Base-by-base conservation (phyloP, 2,329 filamentous ascomycete genomes). In the Ciborinia camelliae region DNA sequence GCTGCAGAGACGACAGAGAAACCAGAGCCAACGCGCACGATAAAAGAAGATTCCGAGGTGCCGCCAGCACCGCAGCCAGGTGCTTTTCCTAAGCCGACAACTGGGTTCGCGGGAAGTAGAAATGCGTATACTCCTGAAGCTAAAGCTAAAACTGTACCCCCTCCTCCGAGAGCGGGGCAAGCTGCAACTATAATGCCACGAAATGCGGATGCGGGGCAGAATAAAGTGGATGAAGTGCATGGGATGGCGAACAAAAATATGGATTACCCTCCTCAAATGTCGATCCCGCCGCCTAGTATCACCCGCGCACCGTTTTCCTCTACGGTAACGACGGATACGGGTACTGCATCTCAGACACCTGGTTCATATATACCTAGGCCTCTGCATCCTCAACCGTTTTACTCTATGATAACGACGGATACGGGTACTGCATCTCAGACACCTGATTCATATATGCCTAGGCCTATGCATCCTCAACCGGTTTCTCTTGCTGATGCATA, bases 61-160 rank as follows among this genome's bases (percentile, higher is more conserved):
- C 84, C 84, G 55, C 81, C 84, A 63, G 76, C 81, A 67, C 84
- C 85, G 37, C 84, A 87, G 69, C 84, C 85, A 45, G 84, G 84
- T 62, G 82, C 84, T 47, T 77, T 80, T 51, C 85, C 85, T 47
- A 72, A 77, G 52, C 76, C 81, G 57, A 70, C 78, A 30, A 72
- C 62, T 64, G 62, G 62, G 62, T 59, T 67, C 63, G 72, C 65
- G 65, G 69, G 73, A 58, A 32, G 35, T 47, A 45, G 20, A 2
- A 10, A 6, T 37, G 14, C 35, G 9, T 54, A 65, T 69, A 66
- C 64, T 51, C 83, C 39, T 82, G 23, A 18, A 28, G 26, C 12
- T 20, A 20, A 35, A 47, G 30, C 30, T 12, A 47, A 48, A 62
- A 74, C 76, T 59, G 72, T 76, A 58, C 70, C 75, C 30, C 73